Base-by-base conservation (phyloP, 768 basidiomycete genomes). In the Leccinum rimulosum region DNA sequence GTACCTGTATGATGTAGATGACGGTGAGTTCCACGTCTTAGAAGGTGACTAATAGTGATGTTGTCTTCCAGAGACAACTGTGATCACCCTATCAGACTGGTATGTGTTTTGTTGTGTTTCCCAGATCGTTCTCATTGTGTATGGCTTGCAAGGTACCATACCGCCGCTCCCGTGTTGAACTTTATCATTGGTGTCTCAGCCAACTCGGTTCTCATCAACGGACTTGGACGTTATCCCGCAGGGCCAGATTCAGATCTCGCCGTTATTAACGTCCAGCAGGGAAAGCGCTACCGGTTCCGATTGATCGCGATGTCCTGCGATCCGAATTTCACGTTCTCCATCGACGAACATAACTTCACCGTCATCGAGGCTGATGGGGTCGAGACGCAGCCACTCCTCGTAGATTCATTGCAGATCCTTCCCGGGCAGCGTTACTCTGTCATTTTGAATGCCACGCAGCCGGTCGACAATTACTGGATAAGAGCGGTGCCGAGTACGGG, bases 391-490 rank as follows among this genome's bases (percentile, higher is more conserved):
- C 79, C 82, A 0, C 65, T 79, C 28, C 66, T 67, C 14, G 80
- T 81, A 3, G 79, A 79, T 58, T 73, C 75, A 4, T 55, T 71
- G 17, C 72, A 75, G 27, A 45, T 71, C 1, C 49, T 62, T 50
- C 64, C 76, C 12, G 75, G 71, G 11, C 79, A 80, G 50, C 74
- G 75, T 19, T 77, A 80, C 63, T 81, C 79, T 6, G 62, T 79
- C 50, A 63, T 83, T 14, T 45, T 82, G 36, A 73, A 70, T 9
- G 80, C 82, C 19, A 75, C 79, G 38, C 75, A 82, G 56, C 68
- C 74, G 0, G 64, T 80, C 14, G 74, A 60, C 12, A 86, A 84
- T 67, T 86, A 85, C 69, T 86, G 82, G 81, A 74, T 84, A 22
- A 77, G 80, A 22, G 76, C 80, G 1, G 27, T 69, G 19, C 74